Evolutionary conservation across 164 flowering plant species (phyloP).

Genomic region (Euptelea pleiosperma): DNA sequence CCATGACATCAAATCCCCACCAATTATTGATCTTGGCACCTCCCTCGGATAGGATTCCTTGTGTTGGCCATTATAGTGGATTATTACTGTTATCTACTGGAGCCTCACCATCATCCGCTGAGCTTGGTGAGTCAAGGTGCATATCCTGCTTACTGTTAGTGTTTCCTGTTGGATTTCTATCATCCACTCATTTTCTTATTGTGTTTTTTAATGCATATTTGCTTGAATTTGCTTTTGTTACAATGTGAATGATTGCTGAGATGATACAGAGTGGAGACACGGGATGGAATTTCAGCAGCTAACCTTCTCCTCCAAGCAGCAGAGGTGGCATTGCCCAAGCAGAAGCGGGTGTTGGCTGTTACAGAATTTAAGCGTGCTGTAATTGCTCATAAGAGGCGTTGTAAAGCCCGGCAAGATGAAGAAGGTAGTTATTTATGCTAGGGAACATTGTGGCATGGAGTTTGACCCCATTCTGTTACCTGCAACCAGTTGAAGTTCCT

Average conservation of each 20-base stretch:
- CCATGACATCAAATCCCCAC: too few relatives aligned
- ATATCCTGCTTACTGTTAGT: not conserved
- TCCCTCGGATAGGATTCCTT: too few relatives aligned
- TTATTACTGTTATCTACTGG: not conserved
- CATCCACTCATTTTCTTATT: not conserved
- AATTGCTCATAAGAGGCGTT: conserved; percentile 64
- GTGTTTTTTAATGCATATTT: conserved; percentile 2
- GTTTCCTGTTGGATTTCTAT: not conserved
- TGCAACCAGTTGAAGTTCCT: not conserved
- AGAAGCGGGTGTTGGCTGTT: conserved; percentile 53
- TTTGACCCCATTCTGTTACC: not conserved
- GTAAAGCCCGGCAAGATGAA: conserved; percentile 38
- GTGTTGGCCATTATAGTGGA: too few relatives aligned
- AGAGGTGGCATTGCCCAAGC: conserved; percentile 71
- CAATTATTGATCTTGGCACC: not conserved
- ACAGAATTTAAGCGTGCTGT: conserved; percentile 72
- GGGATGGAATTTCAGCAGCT: conserved; percentile 55
- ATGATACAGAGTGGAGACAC: conserved; percentile 49
- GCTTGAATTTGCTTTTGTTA: not conserved
- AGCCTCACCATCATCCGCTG: not conserved
- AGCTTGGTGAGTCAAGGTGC: not conserved
- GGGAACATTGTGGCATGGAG: too few relatives aligned
- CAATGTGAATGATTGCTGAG: not conserved
- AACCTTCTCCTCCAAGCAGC: conserved; percentile 58
- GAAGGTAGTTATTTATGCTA: conserved; percentile 24